Conservation (phyloP, 2,329 filamentous ascomycete species). For the Atkinsonella texensis region DNA sequence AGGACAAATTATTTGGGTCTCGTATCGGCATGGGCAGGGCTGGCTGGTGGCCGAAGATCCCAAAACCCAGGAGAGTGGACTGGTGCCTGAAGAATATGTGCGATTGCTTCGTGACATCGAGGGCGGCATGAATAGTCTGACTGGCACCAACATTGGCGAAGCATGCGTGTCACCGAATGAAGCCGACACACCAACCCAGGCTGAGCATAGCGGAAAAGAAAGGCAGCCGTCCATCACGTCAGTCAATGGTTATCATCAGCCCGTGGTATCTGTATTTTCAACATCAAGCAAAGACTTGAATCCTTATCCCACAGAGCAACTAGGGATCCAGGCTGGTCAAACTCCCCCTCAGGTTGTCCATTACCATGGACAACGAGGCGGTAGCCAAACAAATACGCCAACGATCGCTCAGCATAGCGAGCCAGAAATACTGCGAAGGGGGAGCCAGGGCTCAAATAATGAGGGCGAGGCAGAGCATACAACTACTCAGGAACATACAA, state of each 20-base stretch:
- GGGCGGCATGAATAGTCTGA: conserved; percentile 68
- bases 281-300: conserved; percentile 59
- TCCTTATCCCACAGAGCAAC: conserved; percentile 53
- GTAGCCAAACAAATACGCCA: conserved; percentile 54
- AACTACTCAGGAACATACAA: conserved; percentile 24
- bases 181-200: conserved; percentile 48
- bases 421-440: conserved; percentile 30
- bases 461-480: conserved; percentile 25
- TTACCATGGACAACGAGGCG: conserved; percentile 55
- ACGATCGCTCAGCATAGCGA: conserved; percentile 43
- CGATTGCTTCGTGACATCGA: conserved; percentile 86
- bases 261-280: conserved; percentile 56
- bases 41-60: conserved; percentile 97
- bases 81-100: conserved; percentile 95
- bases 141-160: conserved; percentile 46
- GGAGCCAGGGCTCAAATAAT: conserved; percentile 34
- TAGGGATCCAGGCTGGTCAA: conserved; percentile 50
- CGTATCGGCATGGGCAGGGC: conserved; percentile 89
- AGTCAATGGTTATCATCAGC: conserved; percentile 55
- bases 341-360: conserved; percentile 54
- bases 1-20: conserved; percentile 93
- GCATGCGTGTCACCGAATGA: conserved; percentile 41
- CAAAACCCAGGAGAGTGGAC: conserved; percentile 81
- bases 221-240: conserved; percentile 33
- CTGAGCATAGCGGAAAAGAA: conserved; percentile 37